These are phyloP conservation scores for Ogataea hybrid DNA, from an alignment of 1,139 yeast species.

Conservation along the genomic window DNA sequence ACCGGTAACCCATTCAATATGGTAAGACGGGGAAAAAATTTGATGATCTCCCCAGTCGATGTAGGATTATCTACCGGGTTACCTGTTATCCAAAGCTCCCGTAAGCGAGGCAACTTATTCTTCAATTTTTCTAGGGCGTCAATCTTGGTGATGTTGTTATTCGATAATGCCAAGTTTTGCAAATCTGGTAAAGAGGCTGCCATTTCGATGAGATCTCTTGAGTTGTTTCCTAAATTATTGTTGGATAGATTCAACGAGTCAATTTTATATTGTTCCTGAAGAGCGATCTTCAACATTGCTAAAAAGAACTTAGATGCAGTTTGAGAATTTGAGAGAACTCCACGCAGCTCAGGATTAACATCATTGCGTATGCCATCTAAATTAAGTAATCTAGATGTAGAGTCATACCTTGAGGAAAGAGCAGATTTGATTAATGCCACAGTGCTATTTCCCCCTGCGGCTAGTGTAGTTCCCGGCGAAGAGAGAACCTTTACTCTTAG, in stretches of 20 bases:
- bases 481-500: constrained; percentile 51
- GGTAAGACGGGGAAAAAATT: constrained; percentile 72
- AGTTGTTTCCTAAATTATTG: constrained; percentile 66
- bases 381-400: constrained; percentile 64
- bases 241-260: constrained; percentile 75
- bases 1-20: constrained; percentile 77
- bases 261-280: constrained; percentile 50
- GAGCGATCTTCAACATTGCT: constrained; percentile 85
- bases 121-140: constrained; percentile 73
- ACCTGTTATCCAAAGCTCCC: constrained; percentile 73
- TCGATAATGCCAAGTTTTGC: constrained; percentile 74
- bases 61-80: constrained; percentile 67
- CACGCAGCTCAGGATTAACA: constrained; percentile 55
- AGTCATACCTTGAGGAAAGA: constrained; percentile 63
- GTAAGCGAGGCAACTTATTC: constrained; percentile 65
- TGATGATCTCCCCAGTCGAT: constrained; percentile 64
- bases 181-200: constrained; percentile 74
- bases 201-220: constrained; percentile 55
- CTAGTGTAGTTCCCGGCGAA: constrained; percentile 19
- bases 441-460: constrained; percentile 38
- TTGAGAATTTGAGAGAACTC: constrained; percentile 59
- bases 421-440: constrained; percentile 63
- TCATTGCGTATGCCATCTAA: constrained; percentile 69
- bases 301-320: constrained; percentile 79
- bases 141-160: constrained; percentile 62